Percentiles rank a stretch among this genome's conserved stretches.
Conservation (phyloP, 2,329 filamentous ascomycete species). For the Neodidymelliopsis sp. region DNA sequence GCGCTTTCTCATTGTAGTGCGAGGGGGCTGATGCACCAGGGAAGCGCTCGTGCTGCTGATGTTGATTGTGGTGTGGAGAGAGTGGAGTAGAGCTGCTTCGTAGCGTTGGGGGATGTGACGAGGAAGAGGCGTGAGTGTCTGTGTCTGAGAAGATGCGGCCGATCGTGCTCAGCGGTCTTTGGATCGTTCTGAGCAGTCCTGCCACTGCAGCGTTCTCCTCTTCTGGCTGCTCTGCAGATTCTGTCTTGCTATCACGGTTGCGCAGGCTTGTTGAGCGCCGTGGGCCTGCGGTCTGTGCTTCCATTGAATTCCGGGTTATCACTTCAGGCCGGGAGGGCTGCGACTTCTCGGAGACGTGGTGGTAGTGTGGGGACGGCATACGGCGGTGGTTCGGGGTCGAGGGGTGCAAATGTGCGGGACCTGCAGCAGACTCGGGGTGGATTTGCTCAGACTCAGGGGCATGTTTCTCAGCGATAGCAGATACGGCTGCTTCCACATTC, state of each 20-base stretch:
- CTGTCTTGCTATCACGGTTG: conserved; percentile 41
- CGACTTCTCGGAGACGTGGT: conserved; percentile 58
- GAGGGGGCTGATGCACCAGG: conserved; percentile 10
- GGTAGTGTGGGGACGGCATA: conserved; percentile 53
- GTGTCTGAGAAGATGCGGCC: conserved; percentile 92
- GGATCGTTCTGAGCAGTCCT: conserved; percentile 87
- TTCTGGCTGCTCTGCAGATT: conserved; percentile 57
- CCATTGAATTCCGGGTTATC: conserved; percentile 66
- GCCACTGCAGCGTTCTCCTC: conserved; percentile 80
- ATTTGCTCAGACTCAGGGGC: conserved; percentile 54
- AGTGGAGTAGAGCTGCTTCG: conserved; percentile 58
- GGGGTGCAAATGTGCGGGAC: conserved; percentile 27
- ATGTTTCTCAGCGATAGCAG: conserved; percentile 91
- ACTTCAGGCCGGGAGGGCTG: conserved; percentile 62
- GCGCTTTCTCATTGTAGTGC: conserved; percentile 20
- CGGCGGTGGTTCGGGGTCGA: conserved; percentile 40
- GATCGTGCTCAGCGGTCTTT: conserved; percentile 88
- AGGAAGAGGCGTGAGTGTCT: conserved; percentile 32
- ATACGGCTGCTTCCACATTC: conserved; percentile 96
- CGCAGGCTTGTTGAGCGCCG: conserved; percentile 63
- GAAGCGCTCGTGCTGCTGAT: conserved; percentile 51
- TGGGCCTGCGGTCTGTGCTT: conserved; percentile 66
- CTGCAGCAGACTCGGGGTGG: conserved; percentile 24
- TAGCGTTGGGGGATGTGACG: conserved; percentile 53
- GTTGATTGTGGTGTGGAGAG: conserved; percentile 54